Conservation (phyloP, 73 alveolate genomes). For the Tetrahymena elliotti region DNA sequence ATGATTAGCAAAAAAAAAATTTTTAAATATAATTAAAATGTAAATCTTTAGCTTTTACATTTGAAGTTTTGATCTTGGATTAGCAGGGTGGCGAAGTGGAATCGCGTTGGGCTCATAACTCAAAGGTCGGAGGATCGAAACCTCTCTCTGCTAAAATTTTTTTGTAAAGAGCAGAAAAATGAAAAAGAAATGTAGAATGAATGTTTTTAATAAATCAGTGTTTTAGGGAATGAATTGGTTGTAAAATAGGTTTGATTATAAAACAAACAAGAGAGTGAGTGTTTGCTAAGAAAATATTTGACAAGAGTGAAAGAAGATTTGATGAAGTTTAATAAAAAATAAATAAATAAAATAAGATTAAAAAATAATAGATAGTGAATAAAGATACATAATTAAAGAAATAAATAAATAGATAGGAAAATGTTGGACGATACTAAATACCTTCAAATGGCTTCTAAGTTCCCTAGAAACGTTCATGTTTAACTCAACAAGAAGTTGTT, state of each 20-base stretch:
- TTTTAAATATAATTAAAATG: too few species aligned
- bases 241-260: not conserved
- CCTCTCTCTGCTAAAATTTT: conserved; percentile 81
- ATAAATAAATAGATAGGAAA: not conserved
- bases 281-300: not conserved
- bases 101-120: conserved; percentile 99
- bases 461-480: not conserved
- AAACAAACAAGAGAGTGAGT: not conserved
- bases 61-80: not conserved
- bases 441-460: not conserved
- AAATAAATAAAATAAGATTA: not conserved
- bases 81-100: conserved; percentile 98
- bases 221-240: not conserved
- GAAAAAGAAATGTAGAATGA: not conserved
- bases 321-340: not conserved
- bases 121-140: conserved; percentile 99
- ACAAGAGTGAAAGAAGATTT: not conserved
- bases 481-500: not conserved
- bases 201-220: not conserved
- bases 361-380: not conserved
- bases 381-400: not conserved
- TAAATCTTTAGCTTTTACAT: not conserved
- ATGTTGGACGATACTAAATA: not conserved
- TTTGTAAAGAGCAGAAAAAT: not conserved
- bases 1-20: too few species aligned